These are phyloP conservation scores for Oehlia diaphana DNA, from an alignment of 192 early-diverging fungal genomes.

Conservation along the genomic window DNA sequence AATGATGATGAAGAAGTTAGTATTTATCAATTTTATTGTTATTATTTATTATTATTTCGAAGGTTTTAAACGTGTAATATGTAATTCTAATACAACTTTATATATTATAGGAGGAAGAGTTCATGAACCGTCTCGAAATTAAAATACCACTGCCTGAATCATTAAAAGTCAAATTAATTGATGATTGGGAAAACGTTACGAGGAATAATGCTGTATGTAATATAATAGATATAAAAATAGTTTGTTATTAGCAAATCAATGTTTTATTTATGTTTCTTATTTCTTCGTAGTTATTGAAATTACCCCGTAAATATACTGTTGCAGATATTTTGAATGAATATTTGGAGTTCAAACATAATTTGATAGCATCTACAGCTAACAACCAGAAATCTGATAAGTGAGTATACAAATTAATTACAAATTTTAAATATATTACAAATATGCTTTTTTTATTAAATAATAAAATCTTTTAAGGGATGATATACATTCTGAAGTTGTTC, in stretches of 20 bases:
- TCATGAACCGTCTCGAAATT: conserved; percentile 11
- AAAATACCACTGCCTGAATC: conserved; percentile 6
- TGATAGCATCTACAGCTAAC: neutral
- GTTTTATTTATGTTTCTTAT: neutral
- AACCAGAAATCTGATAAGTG: neutral
- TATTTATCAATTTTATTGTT: neutral
- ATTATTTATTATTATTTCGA: neutral
- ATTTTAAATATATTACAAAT: neutral
- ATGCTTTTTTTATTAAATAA: neutral
- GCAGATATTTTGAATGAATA: conserved; percentile 3
- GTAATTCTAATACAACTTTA: neutral
- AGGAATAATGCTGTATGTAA: conserved; percentile 3
- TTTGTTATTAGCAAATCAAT: neutral
- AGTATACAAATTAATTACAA: neutral
- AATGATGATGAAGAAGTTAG: conserved; percentile 9
- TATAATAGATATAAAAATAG: neutral
- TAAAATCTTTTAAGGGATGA: neutral
- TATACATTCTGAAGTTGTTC: conserved; percentile 64
- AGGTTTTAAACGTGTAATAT: neutral
- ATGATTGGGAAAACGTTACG: conserved; percentile 19
- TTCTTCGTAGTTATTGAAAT: conserved; percentile 3
- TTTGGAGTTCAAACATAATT: conserved; percentile 3
- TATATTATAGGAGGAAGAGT: conserved; percentile 7
- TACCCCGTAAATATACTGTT: neutral
- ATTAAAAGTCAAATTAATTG: neutral